phyloP scores from a whole-genome alignment of 805 yeast genomes.

The Saccharomycopsis malanga region DNA sequence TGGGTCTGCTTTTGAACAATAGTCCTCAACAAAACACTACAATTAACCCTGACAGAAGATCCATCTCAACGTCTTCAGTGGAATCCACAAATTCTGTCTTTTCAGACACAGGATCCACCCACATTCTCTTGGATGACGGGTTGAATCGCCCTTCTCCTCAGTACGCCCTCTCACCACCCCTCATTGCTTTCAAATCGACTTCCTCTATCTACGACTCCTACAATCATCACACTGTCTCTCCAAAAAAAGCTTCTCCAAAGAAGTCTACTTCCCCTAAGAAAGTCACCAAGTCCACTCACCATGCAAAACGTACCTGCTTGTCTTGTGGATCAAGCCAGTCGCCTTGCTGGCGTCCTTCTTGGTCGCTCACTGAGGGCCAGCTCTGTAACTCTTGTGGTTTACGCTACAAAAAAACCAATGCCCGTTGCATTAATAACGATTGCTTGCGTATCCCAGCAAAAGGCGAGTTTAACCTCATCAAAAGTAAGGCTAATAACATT shows the following conservation, averaged over 20 bases:
- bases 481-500: conserved; percentile 49
- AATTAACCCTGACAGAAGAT: conserved; percentile 10
- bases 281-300: conserved; percentile 28
- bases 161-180: conserved; percentile 14
- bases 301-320: conserved; percentile 55
- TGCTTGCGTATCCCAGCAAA: conserved; percentile 93
- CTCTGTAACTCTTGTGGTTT: conserved; percentile 94
- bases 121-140: conserved; percentile 10
- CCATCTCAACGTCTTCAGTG: conserved; percentile 16
- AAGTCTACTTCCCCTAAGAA: conserved; percentile 17
- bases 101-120: conserved; percentile 10
- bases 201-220: not conserved
- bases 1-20: no score
- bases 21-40: no score
- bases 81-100: conserved; percentile 19
- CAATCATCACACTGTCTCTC: conserved; percentile 3
- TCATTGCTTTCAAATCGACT: conserved; percentile 9
- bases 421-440: conserved; percentile 67
- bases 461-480: conserved; percentile 90
- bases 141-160: not conserved
- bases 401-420: conserved; percentile 88
- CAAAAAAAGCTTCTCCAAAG: conserved; percentile 8
- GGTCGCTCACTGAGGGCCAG: conserved; percentile 90
- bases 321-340: conserved; percentile 88
- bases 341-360: conserved; percentile 98